Percentiles rank a stretch among this genome's conserved stretches.
These are phyloP conservation scores for Talaromyces sp. DNA, from an alignment of 2,329 filamentous ascomycete genomes.

Conservation along the genomic window DNA sequence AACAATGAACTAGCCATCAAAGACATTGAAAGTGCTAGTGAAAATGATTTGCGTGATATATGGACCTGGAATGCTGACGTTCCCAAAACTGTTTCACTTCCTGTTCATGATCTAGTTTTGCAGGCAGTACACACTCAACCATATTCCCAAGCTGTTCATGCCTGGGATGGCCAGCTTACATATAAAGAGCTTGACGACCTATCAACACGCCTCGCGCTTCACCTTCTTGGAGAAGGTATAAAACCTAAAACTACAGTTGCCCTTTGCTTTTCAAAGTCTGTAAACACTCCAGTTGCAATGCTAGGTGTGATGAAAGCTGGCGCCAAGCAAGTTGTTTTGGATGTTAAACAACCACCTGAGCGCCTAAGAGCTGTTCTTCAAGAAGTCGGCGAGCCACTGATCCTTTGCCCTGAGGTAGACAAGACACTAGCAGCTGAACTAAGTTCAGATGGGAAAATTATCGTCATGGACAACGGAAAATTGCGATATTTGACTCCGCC, in stretches of 20 bases:
- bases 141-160: neutral
- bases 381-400: neutral
- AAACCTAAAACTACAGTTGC: slow-evolving; percentile 2
- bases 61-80: slow-evolving; percentile 47
- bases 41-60: neutral
- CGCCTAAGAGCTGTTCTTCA: neutral
- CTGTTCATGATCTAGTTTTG: slow-evolving; percentile 46
- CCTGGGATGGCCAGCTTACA: slow-evolving; percentile 13
- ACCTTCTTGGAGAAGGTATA: slow-evolving; percentile 5
- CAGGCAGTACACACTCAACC: slow-evolving; percentile 22
- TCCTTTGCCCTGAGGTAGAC: neutral
- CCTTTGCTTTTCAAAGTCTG: slow-evolving; percentile 13
- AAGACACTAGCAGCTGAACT: neutral
- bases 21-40: neutral
- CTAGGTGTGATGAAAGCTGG: slow-evolving; percentile 16
- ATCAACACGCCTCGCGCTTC: slow-evolving; percentile 6
- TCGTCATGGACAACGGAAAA: neutral
- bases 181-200: slow-evolving; percentile 10
- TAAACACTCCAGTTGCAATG: slow-evolving; percentile 10
- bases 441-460: neutral
- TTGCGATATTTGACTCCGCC: neutral
- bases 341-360: neutral
- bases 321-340: slow-evolving; percentile 5
- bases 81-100: slow-evolving; percentile 39
- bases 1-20: neutral